Percentiles rank a stretch among this genome's conserved stretches.
These are phyloP conservation scores for Penicillium pulvis DNA, from an alignment of 495 filamentous ascomycete genomes.

Conservation along the genomic window DNA sequence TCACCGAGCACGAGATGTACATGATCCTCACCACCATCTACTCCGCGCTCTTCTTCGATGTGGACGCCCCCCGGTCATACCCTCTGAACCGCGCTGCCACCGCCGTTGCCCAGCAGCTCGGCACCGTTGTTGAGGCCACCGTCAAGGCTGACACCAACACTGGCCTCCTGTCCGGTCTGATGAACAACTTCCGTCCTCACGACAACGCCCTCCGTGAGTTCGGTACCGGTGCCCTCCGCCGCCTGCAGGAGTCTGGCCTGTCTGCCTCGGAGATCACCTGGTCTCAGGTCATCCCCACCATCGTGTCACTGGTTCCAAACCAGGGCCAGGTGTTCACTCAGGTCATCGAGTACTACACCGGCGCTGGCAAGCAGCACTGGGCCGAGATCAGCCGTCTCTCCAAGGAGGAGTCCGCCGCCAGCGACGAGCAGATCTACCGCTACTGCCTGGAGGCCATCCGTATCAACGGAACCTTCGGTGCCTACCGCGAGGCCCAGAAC, in stretches of 20 bases:
- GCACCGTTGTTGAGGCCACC: constrained; percentile 59
- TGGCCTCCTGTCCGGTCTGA: constrained; percentile 56
- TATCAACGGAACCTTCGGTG: constrained; percentile 61
- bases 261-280: constrained; percentile 70
- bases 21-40: constrained; percentile 71
- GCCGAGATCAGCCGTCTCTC: constrained; percentile 60
- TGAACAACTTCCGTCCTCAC: constrained; percentile 57
- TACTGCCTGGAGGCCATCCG: constrained; percentile 59
- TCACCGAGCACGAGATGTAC: constrained; percentile 80
- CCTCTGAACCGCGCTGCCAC: constrained; percentile 62
- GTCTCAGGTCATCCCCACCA: constrained; percentile 66
- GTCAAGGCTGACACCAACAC: constrained; percentile 65
- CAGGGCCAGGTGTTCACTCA: constrained; percentile 76
- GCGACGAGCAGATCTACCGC: constrained; percentile 52
- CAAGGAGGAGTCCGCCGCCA: constrained; percentile 46
- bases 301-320: constrained; percentile 64
- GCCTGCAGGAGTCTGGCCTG: constrained; percentile 65
- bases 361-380: constrained; percentile 55
- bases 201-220: constrained; percentile 61
- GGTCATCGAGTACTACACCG: constrained; percentile 78
- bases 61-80: constrained; percentile 55
- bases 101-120: constrained; percentile 63
- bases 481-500: constrained; percentile 52
- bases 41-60: constrained; percentile 56
- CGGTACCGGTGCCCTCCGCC: constrained; percentile 69